phyloP scores from a whole-genome alignment of 139 green algal genomes.

The Tetradesmus lagerheimii region DNA sequence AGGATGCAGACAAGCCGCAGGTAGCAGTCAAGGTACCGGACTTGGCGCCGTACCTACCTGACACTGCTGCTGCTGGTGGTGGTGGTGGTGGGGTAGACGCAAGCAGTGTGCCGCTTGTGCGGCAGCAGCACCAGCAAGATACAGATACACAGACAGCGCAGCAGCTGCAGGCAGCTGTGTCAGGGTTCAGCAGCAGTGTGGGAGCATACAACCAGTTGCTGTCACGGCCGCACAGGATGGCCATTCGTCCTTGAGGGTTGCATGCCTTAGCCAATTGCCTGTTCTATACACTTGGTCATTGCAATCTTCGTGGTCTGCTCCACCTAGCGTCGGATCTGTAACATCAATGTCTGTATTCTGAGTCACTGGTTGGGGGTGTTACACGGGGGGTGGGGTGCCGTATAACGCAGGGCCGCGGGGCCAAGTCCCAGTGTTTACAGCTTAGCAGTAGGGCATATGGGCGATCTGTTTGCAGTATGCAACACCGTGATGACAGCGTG shows the following conservation, averaged over 20 bases:
- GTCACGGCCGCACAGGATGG: neutral
- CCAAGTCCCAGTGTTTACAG: no score
- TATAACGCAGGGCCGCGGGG: no score
- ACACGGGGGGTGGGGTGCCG: no score
- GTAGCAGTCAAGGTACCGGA: neutral
- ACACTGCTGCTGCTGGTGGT: neutral
- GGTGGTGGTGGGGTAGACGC: neutral
- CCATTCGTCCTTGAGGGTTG: neutral
- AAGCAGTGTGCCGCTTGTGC: neutral
- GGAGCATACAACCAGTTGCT: neutral
- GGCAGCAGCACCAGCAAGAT: conserved; percentile 20
- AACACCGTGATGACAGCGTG: no score
- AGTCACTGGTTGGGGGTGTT: no score
- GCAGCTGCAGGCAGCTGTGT: conserved; percentile 13
- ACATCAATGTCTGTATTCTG: no score
- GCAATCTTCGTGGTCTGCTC: no score
- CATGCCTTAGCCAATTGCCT: no score
- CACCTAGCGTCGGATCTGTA: no score
- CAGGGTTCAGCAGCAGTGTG: neutral
- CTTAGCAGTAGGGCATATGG: no score
- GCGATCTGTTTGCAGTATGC: no score
- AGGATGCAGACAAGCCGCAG: conserved; percentile 22
- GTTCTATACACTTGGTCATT: no score
- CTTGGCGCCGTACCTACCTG: neutral
- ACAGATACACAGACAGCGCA: neutral